Conservation (phyloP, 108 stramenopile genomes). For the Skeletonema costatum region DNA sequence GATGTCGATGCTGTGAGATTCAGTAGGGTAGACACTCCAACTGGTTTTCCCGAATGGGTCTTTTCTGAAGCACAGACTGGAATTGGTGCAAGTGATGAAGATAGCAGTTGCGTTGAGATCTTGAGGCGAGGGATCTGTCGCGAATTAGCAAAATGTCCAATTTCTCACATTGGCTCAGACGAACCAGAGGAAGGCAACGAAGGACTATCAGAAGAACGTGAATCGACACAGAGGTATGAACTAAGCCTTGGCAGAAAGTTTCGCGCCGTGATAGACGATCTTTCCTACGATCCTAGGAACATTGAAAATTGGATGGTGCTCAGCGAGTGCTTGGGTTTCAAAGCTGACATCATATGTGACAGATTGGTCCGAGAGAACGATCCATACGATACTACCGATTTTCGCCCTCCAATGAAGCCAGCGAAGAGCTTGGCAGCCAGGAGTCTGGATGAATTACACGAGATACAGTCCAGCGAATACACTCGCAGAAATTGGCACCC, state of each 20-base stretch:
- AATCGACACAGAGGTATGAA: constrained; percentile 59
- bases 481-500: constrained; percentile 45
- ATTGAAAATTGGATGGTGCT: constrained; percentile 72
- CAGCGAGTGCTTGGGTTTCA: constrained; percentile 69
- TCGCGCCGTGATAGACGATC: constrained; percentile 68
- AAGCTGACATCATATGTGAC: constrained; percentile 81
- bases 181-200: constrained; percentile 45
- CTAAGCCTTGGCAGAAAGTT: constrained; percentile 71
- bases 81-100: background rate
- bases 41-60: constrained; percentile 45
- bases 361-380: constrained; percentile 52
- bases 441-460: constrained; percentile 43
- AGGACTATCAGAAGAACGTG: constrained; percentile 48
- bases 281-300: constrained; percentile 65
- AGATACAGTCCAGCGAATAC: constrained; percentile 45
- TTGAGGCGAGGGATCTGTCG: constrained; percentile 57
- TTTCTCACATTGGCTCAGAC: constrained; percentile 44
- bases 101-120: constrained; percentile 19
- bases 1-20: constrained; percentile 4
- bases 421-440: constrained; percentile 4
- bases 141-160: constrained; percentile 65
- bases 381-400: constrained; percentile 41
- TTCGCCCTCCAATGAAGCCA: constrained; percentile 42
- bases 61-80: constrained; percentile 10
- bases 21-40: constrained; percentile 7